Percentiles rank a stretch among this genome's conserved stretches.
These are phyloP conservation scores for Rubia tinctorum DNA, from an alignment of 305 asterid species.

Conservation along the genomic window DNA sequence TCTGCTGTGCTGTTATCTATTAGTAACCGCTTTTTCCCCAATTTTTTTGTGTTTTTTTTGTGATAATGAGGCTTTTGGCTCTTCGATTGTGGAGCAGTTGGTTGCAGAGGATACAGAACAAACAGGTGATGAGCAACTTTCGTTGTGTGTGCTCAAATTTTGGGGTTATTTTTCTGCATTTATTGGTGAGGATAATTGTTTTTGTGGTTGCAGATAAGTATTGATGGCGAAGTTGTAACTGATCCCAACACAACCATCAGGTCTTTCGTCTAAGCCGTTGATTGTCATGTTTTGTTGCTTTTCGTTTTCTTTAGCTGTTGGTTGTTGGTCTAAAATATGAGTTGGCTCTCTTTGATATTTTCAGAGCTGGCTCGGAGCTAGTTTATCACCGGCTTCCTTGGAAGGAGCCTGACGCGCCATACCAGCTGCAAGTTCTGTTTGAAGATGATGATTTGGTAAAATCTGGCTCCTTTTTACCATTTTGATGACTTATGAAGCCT, in stretches of 20 bases:
- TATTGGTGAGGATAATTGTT: neutral
- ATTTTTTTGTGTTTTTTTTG: neutral
- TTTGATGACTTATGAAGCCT: neutral
- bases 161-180: neutral
- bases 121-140: conserved; percentile 29
- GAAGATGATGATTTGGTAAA: conserved; percentile 79
- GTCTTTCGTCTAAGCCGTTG: conserved; percentile 22
- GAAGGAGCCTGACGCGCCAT: conserved; percentile 94
- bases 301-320: neutral
- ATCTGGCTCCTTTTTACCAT: neutral
- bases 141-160: neutral
- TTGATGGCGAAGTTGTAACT: conserved; percentile 55
- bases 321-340: neutral
- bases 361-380: conserved; percentile 59
- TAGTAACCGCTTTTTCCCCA: neutral
- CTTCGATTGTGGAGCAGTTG: conserved; percentile 60
- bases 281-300: neutral
- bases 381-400: conserved; percentile 86
- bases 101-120: conserved; percentile 88
- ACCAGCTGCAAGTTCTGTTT: conserved; percentile 55
- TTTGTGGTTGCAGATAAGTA: conserved; percentile 47
- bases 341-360: neutral
- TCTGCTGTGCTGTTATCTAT: neutral
- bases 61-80: conserved; percentile 1
- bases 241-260: conserved; percentile 63